Evolutionary conservation across 805 yeast genomes (phyloP).

Genomic region (Candida schatavii): DNA sequence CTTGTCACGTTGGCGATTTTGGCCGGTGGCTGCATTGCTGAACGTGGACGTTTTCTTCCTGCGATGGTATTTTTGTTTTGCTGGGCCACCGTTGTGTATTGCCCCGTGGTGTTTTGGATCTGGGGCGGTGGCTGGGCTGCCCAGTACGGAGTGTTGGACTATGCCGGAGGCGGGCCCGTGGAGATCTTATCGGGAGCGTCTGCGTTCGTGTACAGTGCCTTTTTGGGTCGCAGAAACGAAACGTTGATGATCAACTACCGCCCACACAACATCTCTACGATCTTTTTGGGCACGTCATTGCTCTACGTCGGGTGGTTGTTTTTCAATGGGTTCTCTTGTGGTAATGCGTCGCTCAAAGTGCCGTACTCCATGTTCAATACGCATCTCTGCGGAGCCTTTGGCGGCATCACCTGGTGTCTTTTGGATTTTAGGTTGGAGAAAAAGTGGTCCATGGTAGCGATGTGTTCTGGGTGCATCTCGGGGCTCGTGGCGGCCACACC

Average conservation of each 20-base stretch:
- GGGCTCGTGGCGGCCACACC: conserved; percentile 98
- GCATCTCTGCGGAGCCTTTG: conserved; percentile 84
- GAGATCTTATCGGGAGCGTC: conserved; percentile 90
- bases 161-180: conserved; percentile 98
- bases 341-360: conserved; percentile 78
- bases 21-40: conserved; percentile 85
- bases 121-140: conserved; percentile 97
- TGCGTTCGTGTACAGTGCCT: conserved; percentile 82
- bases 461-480: conserved; percentile 92
- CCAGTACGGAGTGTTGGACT: conserved; percentile 89
- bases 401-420: conserved; percentile 88
- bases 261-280: conserved; percentile 92
- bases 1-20: conserved; percentile 90
- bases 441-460: conserved; percentile 92
- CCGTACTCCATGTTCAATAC: conserved; percentile 91
- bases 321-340: conserved; percentile 88
- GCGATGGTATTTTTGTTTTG: conserved; percentile 75
- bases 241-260: conserved; percentile 82
- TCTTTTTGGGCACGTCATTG: conserved; percentile 81
- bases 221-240: conserved; percentile 72
- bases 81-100: conserved; percentile 90
- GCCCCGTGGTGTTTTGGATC: conserved; percentile 94
- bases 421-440: conserved; percentile 84
- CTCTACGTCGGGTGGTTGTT: conserved; percentile 97
- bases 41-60: conserved; percentile 87